phyloP scores from a whole-genome alignment of 768 basidiomycete species.

The Chalciporus sphaerocephalus region DNA sequence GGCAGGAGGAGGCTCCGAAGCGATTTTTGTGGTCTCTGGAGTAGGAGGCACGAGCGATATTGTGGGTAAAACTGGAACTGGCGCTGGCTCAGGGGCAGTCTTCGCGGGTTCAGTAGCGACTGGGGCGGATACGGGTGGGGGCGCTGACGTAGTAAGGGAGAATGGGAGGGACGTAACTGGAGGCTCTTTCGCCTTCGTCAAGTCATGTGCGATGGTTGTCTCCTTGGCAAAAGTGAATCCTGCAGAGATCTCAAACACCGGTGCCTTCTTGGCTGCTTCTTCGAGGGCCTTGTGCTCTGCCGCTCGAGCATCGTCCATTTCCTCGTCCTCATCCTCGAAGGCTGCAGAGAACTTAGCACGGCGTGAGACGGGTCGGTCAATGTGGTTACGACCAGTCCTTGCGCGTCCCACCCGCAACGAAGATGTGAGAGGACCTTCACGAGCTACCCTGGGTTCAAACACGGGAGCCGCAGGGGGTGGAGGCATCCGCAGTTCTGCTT shows the following conservation, averaged over 20 bases:
- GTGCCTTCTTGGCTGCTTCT: slow-evolving; percentile 51
- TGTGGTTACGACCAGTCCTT: slow-evolving; percentile 53
- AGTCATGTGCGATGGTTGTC: slow-evolving; percentile 37
- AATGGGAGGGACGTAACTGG: slow-evolving; percentile 63
- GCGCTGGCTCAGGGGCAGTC: slow-evolving; percentile 12
- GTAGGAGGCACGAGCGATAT: slow-evolving; percentile 26
- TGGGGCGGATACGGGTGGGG: not conserved
- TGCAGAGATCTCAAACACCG: slow-evolving; percentile 55
- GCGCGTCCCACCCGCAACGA: slow-evolving; percentile 65
- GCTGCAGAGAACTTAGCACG: slow-evolving; percentile 64
- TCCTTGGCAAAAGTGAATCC: slow-evolving; percentile 67
- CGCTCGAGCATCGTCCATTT: slow-evolving; percentile 37
- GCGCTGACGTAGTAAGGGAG: slow-evolving; percentile 45
- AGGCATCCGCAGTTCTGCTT: slow-evolving; percentile 17
- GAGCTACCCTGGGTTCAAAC: slow-evolving; percentile 18
- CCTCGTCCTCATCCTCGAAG: slow-evolving; percentile 48
- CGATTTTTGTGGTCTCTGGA: slow-evolving; percentile 20
- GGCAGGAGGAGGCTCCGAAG: slow-evolving; percentile 7
- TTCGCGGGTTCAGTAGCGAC: slow-evolving; percentile 13
- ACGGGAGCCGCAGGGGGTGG: slow-evolving; percentile 13
- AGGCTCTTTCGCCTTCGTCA: slow-evolving; percentile 54
- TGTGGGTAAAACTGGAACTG: slow-evolving; percentile 15
- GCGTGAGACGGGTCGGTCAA: slow-evolving; percentile 49
- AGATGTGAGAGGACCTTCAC: slow-evolving; percentile 33
- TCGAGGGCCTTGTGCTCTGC: slow-evolving; percentile 47